Percentiles rank a stretch among this genome's conserved stretches.
phyloP scores from a whole-genome alignment of 116 monocot species.

The Zostera marina region DNA sequence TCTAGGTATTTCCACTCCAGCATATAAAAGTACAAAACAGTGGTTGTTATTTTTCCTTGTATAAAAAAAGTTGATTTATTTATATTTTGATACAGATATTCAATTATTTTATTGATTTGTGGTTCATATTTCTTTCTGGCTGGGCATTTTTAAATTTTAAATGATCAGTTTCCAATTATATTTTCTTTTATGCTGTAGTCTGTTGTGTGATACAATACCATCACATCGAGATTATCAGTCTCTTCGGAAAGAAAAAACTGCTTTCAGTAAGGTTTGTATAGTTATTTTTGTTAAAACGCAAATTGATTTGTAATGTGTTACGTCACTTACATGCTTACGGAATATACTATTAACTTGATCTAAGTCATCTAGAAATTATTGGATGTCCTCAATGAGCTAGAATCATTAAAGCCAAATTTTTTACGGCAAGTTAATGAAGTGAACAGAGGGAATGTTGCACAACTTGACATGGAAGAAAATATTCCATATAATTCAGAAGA shows the following conservation, averaged over 20 bases:
- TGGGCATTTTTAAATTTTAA: not conserved
- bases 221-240: conserved; percentile 72
- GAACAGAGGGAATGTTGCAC: conserved; percentile 28
- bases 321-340: not conserved
- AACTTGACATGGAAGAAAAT: conserved; percentile 16
- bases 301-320: not conserved
- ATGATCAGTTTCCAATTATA: not conserved
- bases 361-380: conserved; percentile 48
- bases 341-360: not conserved
- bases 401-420: conserved; percentile 64
- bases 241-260: conserved; percentile 42
- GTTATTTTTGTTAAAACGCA: not conserved
- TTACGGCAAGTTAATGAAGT: conserved; percentile 47
- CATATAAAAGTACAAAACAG: not conserved
- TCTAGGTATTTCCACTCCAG: conserved; percentile 41
- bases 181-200: conserved; percentile 24
- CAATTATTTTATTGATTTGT: not conserved
- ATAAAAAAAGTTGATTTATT: no score
- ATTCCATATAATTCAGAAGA: conserved; percentile 9
- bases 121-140: not conserved
- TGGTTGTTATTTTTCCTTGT: not conserved
- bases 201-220: conserved; percentile 88
- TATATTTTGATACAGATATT: not conserved
- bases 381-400: conserved; percentile 67
- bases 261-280: conserved; percentile 43